A percentile compares a stretch with the other conserved stretches of the same genome.
These are phyloP conservation scores for Trametopsis cervina DNA, from an alignment of 768 basidiomycete species.

Conservation along the genomic window DNA sequence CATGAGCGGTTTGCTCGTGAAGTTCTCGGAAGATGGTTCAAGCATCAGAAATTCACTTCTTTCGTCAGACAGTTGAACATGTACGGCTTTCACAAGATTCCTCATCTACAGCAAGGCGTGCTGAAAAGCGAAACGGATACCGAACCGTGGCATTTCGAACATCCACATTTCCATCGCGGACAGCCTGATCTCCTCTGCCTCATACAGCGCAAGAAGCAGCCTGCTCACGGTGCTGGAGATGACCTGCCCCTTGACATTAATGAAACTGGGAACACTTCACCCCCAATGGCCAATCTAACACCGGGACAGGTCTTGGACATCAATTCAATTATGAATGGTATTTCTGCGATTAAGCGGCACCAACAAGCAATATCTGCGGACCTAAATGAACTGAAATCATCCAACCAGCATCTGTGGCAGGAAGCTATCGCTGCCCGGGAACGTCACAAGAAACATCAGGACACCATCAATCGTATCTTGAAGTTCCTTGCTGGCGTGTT, in stretches of 20 bases:
- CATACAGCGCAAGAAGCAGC: constrained; percentile 80
- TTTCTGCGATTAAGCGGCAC: constrained; percentile 83
- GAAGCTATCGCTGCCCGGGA: constrained; percentile 75
- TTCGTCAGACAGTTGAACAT: constrained; percentile 94
- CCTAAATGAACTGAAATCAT: constrained; percentile 79
- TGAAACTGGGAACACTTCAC: constrained; percentile 10
- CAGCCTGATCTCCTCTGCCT: constrained; percentile 84
- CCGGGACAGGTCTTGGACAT: constrained; percentile 63
- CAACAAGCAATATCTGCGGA: constrained; percentile 90
- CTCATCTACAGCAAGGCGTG: constrained; percentile 92
- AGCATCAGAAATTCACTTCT: constrained; percentile 90
- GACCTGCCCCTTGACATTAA: constrained; percentile 16
- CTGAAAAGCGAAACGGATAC: constrained; percentile 75
- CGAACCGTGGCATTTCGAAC: constrained; percentile 89
- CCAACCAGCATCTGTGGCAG: constrained; percentile 89
- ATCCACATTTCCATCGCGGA: constrained; percentile 81
- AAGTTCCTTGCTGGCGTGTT: constrained; percentile 94
- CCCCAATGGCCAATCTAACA: constrained; percentile 21
- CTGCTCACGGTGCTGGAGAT: constrained; percentile 28
- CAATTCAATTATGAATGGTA: constrained; percentile 71
- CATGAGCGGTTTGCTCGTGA: constrained; percentile 87
- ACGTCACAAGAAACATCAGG: constrained; percentile 87
- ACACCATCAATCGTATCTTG: constrained; percentile 92
- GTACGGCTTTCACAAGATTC: constrained; percentile 95
- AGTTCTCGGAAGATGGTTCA: constrained; percentile 92